These are phyloP conservation scores for Catharanthus roseus DNA, from an alignment of 257 asterid genomes.

Conservation along the genomic window DNA sequence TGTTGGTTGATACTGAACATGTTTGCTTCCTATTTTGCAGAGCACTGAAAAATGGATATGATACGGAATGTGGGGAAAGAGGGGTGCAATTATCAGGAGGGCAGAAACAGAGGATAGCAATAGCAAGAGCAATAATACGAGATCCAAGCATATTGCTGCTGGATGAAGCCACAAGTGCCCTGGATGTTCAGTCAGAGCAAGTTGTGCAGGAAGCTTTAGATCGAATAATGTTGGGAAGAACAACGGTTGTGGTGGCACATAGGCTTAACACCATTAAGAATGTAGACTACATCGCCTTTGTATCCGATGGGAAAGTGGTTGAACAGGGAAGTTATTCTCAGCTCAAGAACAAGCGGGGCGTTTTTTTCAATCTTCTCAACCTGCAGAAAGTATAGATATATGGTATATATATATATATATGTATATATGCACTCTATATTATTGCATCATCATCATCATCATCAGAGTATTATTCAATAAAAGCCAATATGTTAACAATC, in stretches of 20 bases:
- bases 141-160: slow-evolving; percentile 53
- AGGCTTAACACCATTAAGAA: slow-evolving; percentile 75
- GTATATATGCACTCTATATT: neutral
- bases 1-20: neutral
- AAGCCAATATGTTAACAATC: neutral
- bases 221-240: slow-evolving; percentile 63
- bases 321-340: slow-evolving; percentile 57
- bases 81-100: slow-evolving; percentile 80
- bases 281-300: slow-evolving; percentile 55
- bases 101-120: slow-evolving; percentile 75
- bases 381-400: slow-evolving; percentile 31
- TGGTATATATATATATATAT: neutral
- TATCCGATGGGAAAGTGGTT: slow-evolving; percentile 60
- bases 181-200: slow-evolving; percentile 76
- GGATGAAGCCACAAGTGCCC: slow-evolving; percentile 89
- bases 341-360: slow-evolving; percentile 59
- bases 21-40: slow-evolving; percentile 27
- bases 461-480: neutral
- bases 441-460: neutral
- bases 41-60: slow-evolving; percentile 61
- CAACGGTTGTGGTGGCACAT: slow-evolving; percentile 76
- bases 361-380: slow-evolving; percentile 60
- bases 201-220: slow-evolving; percentile 75
- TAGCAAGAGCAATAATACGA: slow-evolving; percentile 70
- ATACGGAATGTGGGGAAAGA: slow-evolving; percentile 74